A percentile compares a stretch with the other conserved stretches of the same genome.
Conservation (phyloP, 306 rosid species). For the Leucaena leucocephala region DNA sequence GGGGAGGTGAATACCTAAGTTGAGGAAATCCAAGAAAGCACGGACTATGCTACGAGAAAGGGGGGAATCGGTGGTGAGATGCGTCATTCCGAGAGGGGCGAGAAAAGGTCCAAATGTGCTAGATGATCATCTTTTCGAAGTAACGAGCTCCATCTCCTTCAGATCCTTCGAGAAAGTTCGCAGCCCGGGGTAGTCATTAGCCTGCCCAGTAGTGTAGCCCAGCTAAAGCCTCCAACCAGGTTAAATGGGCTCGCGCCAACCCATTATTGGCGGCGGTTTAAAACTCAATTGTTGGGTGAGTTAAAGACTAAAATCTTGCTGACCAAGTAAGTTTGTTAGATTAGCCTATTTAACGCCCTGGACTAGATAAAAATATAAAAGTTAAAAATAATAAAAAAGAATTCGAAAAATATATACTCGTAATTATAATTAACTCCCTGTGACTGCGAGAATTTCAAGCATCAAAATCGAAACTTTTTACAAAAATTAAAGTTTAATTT, state of each 20-base stretch:
- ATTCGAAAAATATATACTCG: too few species aligned
- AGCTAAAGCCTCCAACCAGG: neutral
- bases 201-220: neutral
- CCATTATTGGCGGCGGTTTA: neutral
- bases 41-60: conserved; percentile 83
- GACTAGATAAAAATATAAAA: too few species aligned
- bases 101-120: neutral
- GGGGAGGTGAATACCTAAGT: conserved; percentile 49
- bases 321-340: too few species aligned
- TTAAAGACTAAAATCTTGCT: too few species aligned
- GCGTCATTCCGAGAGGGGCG: conserved; percentile 44
- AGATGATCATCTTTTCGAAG: conserved; percentile 24
- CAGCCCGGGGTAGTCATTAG: neutral
- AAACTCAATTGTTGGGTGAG: too few species aligned
- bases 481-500: too few species aligned
- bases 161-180: conserved; percentile 37
- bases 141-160: neutral
- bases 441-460: too few species aligned
- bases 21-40: conserved; percentile 72
- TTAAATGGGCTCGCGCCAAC: neutral
- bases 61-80: conserved; percentile 63
- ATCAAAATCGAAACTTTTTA: too few species aligned
- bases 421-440: too few species aligned
- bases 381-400: too few species aligned
- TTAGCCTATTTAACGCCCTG: too few species aligned